phyloP scores from a whole-genome alignment of 2,329 filamentous ascomycete species.

The Chaetothyriales sp. region DNA sequence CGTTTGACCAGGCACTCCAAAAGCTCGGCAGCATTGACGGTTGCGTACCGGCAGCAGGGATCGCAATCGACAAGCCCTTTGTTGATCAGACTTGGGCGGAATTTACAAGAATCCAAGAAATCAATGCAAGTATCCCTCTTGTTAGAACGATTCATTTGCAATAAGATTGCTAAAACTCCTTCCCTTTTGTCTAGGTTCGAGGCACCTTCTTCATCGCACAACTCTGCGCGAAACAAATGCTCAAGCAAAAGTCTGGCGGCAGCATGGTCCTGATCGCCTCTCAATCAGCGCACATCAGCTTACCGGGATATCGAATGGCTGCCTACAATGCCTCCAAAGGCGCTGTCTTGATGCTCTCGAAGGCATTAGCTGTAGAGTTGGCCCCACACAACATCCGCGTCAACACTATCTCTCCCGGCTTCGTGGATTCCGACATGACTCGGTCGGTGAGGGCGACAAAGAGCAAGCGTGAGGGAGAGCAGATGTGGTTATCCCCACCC shows the following conservation, averaged over 20 bases:
- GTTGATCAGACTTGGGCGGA: slow-evolving; percentile 33
- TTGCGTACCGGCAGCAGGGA: slow-evolving; percentile 23
- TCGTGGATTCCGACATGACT: slow-evolving; percentile 26
- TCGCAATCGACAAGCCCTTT: slow-evolving; percentile 34
- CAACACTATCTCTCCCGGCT: slow-evolving; percentile 21
- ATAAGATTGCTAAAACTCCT: slow-evolving; percentile 23
- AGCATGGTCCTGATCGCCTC: slow-evolving; percentile 13
- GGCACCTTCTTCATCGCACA: slow-evolving; percentile 35
- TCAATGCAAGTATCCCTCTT: slow-evolving; percentile 29
- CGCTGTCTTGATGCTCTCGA: slow-evolving; percentile 29
- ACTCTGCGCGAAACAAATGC: slow-evolving; percentile 37
- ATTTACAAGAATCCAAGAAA: slow-evolving; percentile 28
- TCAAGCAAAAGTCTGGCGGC: slow-evolving; percentile 31
- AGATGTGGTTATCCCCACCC: slow-evolving; percentile 81
- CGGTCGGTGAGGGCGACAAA: slow-evolving; percentile 26
- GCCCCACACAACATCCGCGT: slow-evolving; percentile 22
- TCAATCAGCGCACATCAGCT: slow-evolving; percentile 26
- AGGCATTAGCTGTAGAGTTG: slow-evolving; percentile 28
- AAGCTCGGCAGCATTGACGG: slow-evolving; percentile 30
- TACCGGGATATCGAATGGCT: slow-evolving; percentile 27
- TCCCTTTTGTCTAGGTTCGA: slow-evolving; percentile 27
- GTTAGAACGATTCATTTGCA: background rate
- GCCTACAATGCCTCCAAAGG: slow-evolving; percentile 35
- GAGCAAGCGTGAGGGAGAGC: slow-evolving; percentile 75
- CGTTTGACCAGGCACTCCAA: slow-evolving; percentile 29